Percentiles rank a stretch among this genome's conserved stretches.
phyloP scores from a whole-genome alignment of 805 yeast species.

The Schizosaccharomyces osmophilus region DNA sequence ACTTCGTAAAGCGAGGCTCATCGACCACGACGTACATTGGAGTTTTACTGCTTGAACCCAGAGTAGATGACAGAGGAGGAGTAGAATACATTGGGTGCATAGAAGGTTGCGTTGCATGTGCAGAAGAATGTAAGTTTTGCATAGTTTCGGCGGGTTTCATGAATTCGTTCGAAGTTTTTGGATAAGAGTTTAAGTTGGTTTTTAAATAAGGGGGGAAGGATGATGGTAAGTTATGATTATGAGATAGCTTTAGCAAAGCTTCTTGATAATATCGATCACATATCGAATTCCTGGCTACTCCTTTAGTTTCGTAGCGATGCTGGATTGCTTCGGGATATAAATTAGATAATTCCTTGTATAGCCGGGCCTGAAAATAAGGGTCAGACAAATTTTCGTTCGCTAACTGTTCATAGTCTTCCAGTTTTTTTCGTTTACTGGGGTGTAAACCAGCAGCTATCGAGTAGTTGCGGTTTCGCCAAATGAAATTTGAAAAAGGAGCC shows the following conservation, averaged over 20 bases:
- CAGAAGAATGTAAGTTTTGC: not conserved
- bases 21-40: constrained; percentile 88
- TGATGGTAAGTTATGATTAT: not conserved
- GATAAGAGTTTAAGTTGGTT: not conserved
- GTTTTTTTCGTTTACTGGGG: constrained; percentile 4
- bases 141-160: not conserved
- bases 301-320: constrained; percentile 80
- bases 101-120: not conserved
- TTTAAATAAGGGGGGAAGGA: not conserved
- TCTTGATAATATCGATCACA: constrained; percentile 44
- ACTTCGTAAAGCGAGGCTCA: constrained; percentile 53
- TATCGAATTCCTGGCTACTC: constrained; percentile 62
- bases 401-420: constrained; percentile 51
- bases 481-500: not conserved
- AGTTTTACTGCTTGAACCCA: constrained; percentile 11
- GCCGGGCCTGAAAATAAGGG: constrained; percentile 55
- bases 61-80: not conserved
- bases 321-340: constrained; percentile 78
- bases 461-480: not conserved
- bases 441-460: not conserved
- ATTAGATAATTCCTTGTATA: constrained; percentile 26
- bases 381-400: constrained; percentile 58
- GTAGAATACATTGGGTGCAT: not conserved
- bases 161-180: not conserved
- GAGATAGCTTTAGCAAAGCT: not conserved